Evolutionary conservation across 148 eudicot species (phyloP).

Genomic region (Camellia sinensis): DNA sequence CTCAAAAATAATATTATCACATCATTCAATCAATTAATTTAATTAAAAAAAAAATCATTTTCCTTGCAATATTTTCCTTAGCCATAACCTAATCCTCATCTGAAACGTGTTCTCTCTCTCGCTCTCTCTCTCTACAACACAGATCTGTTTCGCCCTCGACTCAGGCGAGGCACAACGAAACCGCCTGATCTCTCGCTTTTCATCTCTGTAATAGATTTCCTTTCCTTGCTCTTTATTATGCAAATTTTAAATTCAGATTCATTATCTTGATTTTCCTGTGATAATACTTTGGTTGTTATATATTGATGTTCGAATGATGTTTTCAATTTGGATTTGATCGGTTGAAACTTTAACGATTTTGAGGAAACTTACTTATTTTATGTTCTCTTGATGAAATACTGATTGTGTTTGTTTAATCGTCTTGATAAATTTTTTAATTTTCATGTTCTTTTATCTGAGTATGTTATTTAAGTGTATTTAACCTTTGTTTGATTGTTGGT

Average conservation of each 20-base stretch:
- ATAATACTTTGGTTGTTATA: not conserved
- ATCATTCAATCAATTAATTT: too few species aligned
- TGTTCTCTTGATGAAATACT: not conserved
- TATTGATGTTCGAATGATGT: not conserved
- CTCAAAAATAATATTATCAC: too few species aligned
- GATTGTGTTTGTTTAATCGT: not conserved
- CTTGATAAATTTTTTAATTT: not conserved
- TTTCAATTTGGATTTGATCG: not conserved
- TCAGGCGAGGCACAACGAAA: not conserved
- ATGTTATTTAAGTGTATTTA: not conserved
- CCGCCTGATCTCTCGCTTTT: not conserved
- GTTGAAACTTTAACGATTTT: not conserved
- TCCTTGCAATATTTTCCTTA: too few species aligned
- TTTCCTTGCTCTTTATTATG: not conserved
- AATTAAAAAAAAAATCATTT: too few species aligned
- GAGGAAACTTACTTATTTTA: not conserved
- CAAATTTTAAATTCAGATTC: not conserved
- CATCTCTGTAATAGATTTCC: not conserved
- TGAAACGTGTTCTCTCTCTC: not conserved
- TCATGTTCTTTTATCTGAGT: not conserved
- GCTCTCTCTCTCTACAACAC: not conserved
- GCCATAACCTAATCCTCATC: too few species aligned
- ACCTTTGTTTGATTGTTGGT: not conserved
- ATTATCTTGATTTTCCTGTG: not conserved
- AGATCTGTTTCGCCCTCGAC: slow-evolving; percentile 10